These are phyloP conservation scores for Arthroderma uncinatum DNA, from an alignment of 2,329 filamentous ascomycete genomes.

Conservation along the genomic window DNA sequence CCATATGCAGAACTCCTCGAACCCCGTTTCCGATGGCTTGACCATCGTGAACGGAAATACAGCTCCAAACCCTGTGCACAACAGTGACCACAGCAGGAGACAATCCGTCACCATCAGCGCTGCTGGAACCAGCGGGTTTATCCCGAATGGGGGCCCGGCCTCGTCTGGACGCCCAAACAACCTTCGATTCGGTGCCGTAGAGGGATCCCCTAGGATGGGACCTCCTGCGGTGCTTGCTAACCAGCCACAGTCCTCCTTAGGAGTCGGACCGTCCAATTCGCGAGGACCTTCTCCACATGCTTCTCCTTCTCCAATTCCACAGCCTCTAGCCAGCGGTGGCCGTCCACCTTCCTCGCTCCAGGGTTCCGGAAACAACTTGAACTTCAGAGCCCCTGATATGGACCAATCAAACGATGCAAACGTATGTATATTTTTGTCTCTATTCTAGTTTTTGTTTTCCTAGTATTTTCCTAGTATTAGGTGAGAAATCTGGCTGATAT, in stretches of 20 bases:
- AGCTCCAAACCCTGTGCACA: constrained; percentile 27
- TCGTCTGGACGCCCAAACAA: constrained; percentile 35
- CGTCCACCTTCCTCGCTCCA: constrained; percentile 66
- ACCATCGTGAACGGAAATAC: constrained; percentile 56
- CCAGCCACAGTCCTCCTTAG: constrained; percentile 32
- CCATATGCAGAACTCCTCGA: constrained; percentile 45
- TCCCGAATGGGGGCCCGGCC: constrained; percentile 61
- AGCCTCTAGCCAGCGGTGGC: constrained; percentile 71
- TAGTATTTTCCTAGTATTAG: no score
- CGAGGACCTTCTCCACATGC: constrained; percentile 72
- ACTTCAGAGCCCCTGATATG: constrained; percentile 71
- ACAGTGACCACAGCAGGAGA: constrained; percentile 68
- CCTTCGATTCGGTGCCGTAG: constrained; percentile 41
- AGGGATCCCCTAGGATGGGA: constrained; percentile 48
- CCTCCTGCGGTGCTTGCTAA: constrained; percentile 44
- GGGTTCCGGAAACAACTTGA: constrained; percentile 58
- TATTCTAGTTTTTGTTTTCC: neutral
- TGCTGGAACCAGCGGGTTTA: constrained; percentile 63
- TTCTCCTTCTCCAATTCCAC: constrained; percentile 87
- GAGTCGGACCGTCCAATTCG: constrained; percentile 50
- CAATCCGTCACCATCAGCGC: constrained; percentile 85
- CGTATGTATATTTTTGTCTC: constrained; percentile 44
- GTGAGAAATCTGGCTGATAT: constrained; percentile 15
- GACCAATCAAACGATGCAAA: constrained; percentile 53
- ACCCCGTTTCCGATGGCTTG: constrained; percentile 45